Conservation (phyloP, 805 yeast genomes). For the Candida anglica region DNA sequence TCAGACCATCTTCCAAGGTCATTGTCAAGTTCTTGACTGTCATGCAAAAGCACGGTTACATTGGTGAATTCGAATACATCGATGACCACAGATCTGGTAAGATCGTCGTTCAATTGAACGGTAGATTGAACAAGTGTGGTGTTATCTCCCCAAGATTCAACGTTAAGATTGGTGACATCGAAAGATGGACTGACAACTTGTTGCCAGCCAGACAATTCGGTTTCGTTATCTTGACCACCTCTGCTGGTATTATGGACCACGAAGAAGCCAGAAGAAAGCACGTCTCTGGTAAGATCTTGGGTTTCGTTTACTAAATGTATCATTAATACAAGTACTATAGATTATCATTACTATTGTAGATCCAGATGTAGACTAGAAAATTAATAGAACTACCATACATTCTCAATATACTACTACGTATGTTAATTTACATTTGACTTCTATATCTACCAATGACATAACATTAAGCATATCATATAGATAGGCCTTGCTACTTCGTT, state of each 20-base stretch:
- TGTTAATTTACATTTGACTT: too few relatives aligned
- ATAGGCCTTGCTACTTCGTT: too few relatives aligned
- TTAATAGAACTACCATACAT: too few relatives aligned
- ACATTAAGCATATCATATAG: too few relatives aligned
- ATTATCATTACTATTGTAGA: too few relatives aligned
- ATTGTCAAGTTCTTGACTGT: conserved; percentile 95
- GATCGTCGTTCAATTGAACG: conserved; percentile 94
- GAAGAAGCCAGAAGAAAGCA: conserved; percentile 99
- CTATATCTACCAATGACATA: too few relatives aligned
- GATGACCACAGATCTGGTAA: conserved; percentile 99
- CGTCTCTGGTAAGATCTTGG: conserved; percentile 98
- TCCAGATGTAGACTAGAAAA: too few relatives aligned
- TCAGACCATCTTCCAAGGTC: conserved; percentile 98
- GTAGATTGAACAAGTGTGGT: conserved; percentile 98
- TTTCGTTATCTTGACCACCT: conserved; percentile 95
- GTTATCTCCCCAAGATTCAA: conserved; percentile 98
- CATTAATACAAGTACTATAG: conserved; percentile 1
- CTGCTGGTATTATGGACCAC: conserved; percentile 99
- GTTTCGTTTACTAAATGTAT: conserved; percentile 80
- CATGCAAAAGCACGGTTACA: conserved; percentile 98
- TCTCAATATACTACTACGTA: too few relatives aligned
- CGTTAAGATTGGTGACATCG: conserved; percentile 91
- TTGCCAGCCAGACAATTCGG: conserved; percentile 99
- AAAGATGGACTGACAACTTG: conserved; percentile 98
- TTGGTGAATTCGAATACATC: conserved; percentile 96